phyloP scores from a whole-genome alignment of 2,329 filamentous ascomycete genomes.

The Arthroderma uncinatum region DNA sequence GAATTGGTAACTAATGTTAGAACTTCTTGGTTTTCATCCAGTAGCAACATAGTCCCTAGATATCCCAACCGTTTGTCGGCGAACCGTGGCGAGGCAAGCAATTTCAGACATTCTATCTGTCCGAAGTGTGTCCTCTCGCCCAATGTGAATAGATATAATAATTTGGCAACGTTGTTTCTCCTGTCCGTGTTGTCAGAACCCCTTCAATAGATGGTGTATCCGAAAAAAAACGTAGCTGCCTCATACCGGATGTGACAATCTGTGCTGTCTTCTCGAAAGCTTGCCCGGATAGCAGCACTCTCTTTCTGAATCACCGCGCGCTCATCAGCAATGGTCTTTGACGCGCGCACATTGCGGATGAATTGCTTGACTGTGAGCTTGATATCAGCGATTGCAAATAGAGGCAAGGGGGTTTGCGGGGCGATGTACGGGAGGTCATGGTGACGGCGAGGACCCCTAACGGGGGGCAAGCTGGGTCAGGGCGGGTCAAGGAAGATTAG shows the following conservation, averaged over 20 bases:
- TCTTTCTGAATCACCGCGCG: slow-evolving; percentile 97
- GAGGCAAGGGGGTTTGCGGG: slow-evolving; percentile 13
- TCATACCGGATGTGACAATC: slow-evolving; percentile 79
- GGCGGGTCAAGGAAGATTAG: slow-evolving; percentile 2
- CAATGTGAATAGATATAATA: slow-evolving; percentile 94
- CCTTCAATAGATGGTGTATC: not conserved
- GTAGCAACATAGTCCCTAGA: slow-evolving; percentile 83
- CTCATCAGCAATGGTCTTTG: slow-evolving; percentile 98
- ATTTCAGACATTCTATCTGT: slow-evolving; percentile 97
- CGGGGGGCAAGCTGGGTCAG: slow-evolving; percentile 21
- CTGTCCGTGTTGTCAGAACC: slow-evolving; percentile 37
- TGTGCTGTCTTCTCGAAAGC: slow-evolving; percentile 92
- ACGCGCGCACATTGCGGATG: slow-evolving; percentile 95
- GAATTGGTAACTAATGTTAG: slow-evolving; percentile 96
- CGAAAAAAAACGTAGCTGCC: not conserved
- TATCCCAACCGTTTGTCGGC: slow-evolving; percentile 96
- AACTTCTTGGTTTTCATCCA: slow-evolving; percentile 98
- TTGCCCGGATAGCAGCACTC: slow-evolving; percentile 92
- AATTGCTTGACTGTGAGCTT: slow-evolving; percentile 80
- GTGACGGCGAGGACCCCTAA: slow-evolving; percentile 41
- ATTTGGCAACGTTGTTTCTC: slow-evolving; percentile 97
- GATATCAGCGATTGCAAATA: slow-evolving; percentile 17
- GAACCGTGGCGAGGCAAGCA: slow-evolving; percentile 91
- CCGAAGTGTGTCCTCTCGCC: slow-evolving; percentile 97
- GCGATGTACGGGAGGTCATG: slow-evolving; percentile 48